phyloP scores from a whole-genome alignment of 164 flowering plant species.

The Stephania japonica region DNA sequence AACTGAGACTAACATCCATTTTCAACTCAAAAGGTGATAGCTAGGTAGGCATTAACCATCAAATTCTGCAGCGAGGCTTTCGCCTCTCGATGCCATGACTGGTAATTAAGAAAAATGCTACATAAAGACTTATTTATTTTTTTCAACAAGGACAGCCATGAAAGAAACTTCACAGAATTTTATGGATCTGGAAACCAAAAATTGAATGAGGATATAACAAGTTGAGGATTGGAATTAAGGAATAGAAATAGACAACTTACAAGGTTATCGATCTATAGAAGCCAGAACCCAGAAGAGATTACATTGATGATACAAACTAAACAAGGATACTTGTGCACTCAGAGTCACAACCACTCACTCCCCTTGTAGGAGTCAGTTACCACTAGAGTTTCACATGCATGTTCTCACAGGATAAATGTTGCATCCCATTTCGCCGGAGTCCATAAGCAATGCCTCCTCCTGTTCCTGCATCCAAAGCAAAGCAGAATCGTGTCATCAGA shows the following conservation, averaged over 20 bases:
- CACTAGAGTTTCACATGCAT: constrained; percentile 20
- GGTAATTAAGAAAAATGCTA: too few species aligned
- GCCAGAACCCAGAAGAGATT: constrained; percentile 7
- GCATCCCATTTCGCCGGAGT: constrained; percentile 24
- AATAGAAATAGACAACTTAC: constrained; percentile 3
- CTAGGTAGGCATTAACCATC: not conserved
- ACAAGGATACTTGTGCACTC: not conserved
- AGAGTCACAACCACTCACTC: not conserved
- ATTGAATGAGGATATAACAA: not conserved
- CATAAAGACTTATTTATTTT: too few species aligned
- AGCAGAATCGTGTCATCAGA: not conserved
- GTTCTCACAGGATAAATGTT: constrained; percentile 23
- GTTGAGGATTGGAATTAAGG: constrained; percentile 1
- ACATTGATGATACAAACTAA: constrained; percentile 17
- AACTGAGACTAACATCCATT: not conserved
- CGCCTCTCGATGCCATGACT: not conserved
- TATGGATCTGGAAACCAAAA: not conserved
- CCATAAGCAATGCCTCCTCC: constrained; percentile 19
- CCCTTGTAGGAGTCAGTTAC: constrained; percentile 10
- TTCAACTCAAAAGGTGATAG: not conserved
- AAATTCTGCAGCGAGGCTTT: not conserved
- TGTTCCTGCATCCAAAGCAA: constrained; percentile 28
- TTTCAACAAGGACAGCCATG: not conserved
- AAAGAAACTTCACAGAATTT: not conserved
- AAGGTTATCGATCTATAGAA: constrained; percentile 1